phyloP scores from a whole-genome alignment of 2,329 filamentous ascomycete genomes.

The Cytospora chrysosperma region DNA sequence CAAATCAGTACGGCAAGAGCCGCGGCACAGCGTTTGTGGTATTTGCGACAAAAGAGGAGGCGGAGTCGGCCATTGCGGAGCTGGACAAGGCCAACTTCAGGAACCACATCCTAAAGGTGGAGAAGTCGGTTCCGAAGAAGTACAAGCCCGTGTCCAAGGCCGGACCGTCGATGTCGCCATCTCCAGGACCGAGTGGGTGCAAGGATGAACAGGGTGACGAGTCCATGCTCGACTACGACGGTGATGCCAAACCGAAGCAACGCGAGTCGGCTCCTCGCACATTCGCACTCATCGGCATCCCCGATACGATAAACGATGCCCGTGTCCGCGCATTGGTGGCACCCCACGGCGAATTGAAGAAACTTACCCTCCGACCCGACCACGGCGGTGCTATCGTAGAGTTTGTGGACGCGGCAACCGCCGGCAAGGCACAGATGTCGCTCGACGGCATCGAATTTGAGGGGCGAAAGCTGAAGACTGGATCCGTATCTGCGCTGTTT shows the following conservation, averaged over 20 bases:
- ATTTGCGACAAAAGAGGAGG: conserved; percentile 69
- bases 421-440: conserved; percentile 67
- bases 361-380: conserved; percentile 75
- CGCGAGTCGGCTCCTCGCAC: conserved; percentile 43
- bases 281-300: conserved; percentile 78
- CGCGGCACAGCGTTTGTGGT: conserved; percentile 80
- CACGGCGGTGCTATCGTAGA: conserved; percentile 87
- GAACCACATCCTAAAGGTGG: conserved; percentile 66
- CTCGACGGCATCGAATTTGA: conserved; percentile 57
- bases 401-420: conserved; percentile 66
- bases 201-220: conserved; percentile 39
- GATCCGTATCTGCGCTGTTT: conserved; percentile 54
- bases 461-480: conserved; percentile 53
- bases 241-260: conserved; percentile 15
- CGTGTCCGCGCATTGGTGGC: conserved; percentile 74
- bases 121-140: conserved; percentile 55
- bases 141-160: conserved; percentile 54
- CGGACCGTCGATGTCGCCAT: conserved; percentile 36
- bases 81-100: conserved; percentile 71
- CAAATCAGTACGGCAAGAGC: conserved; percentile 64
- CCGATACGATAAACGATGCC: conserved; percentile 88
- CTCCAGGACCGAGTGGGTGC: conserved; percentile 32
- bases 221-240: conserved; percentile 36
- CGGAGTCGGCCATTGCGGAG: conserved; percentile 62
- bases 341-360: conserved; percentile 67